Evolutionary conservation across 2,329 filamentous ascomycete species (phyloP).

Genomic region (Aschersonia sp.): DNA sequence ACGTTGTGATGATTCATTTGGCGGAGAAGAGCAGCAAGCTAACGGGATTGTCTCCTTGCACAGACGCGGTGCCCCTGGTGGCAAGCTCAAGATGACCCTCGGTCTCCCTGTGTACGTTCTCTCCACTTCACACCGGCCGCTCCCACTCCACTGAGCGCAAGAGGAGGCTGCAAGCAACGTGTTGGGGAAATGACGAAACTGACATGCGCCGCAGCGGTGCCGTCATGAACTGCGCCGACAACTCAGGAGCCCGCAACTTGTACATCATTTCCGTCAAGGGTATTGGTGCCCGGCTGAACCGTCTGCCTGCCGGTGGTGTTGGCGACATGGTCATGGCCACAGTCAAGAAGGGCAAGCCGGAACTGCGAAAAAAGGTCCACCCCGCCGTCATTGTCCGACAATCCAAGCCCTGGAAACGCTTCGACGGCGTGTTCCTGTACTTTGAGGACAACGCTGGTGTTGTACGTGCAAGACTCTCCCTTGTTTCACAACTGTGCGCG

Average conservation of each 20-base stretch:
- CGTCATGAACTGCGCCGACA: conserved; percentile 99
- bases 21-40: not conserved
- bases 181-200: not conserved
- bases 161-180: not conserved
- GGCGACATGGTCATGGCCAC: conserved; percentile 99
- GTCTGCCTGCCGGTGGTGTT: conserved; percentile 91
- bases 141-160: not conserved
- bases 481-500: not conserved
- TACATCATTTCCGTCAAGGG: conserved; percentile 99
- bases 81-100: conserved; percentile 99
- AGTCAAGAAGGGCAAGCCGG: conserved; percentile 99
- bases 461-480: conserved; percentile 40
- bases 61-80: conserved; percentile 85
- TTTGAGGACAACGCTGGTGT: conserved; percentile 99
- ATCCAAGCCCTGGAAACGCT: conserved; percentile 98
- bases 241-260: conserved; percentile 95
- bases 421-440: conserved; percentile 97
- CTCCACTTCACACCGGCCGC: too few relatives aligned
- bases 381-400: conserved; percentile 97
- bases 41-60: not conserved
- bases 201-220: conserved; percentile 56
- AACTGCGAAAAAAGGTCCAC: conserved; percentile 99
- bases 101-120: conserved; percentile 92
- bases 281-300: conserved; percentile 93
- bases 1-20: not conserved